Evolutionary conservation across 2,329 filamentous ascomycete species (phyloP).

Genomic region (Alternaria sp.): DNA sequence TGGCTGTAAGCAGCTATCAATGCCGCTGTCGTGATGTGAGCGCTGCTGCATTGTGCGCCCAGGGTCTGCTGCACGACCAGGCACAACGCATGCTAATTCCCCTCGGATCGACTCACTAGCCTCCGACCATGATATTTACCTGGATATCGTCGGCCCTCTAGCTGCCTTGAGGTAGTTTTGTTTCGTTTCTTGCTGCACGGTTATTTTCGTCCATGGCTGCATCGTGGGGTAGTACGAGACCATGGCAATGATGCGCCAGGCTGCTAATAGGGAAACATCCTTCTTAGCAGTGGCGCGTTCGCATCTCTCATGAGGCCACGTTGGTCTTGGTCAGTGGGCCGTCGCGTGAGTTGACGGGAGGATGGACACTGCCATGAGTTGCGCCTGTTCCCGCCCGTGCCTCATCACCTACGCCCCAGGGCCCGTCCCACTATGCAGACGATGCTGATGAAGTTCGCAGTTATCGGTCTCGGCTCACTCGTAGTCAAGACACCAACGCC

Average conservation of each 20-base stretch:
- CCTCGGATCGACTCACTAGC: conserved; percentile 16
- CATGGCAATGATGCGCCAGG: conserved; percentile 5
- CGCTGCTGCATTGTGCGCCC: conserved; percentile 20
- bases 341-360: conserved; percentile 8
- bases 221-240: conserved; percentile 19
- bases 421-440: conserved; percentile 6
- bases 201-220: conserved; percentile 39
- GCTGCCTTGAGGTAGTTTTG: conserved; percentile 24
- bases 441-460: conserved; percentile 6
- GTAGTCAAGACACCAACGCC: not conserved
- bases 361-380: not conserved
- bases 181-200: conserved; percentile 31
- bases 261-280: not conserved
- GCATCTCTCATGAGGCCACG: conserved; percentile 19
- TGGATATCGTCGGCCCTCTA: conserved; percentile 18
- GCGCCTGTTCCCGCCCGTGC: not conserved
- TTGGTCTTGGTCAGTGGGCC: conserved; percentile 17
- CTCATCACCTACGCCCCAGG: conserved; percentile 6
- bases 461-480: conserved; percentile 1
- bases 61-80: conserved; percentile 19
- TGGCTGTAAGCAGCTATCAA: conserved; percentile 20
- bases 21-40: conserved; percentile 21
- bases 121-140: conserved; percentile 22
- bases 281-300: conserved; percentile 1
- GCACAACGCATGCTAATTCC: conserved; percentile 30